A percentile compares a stretch with the other conserved stretches of the same genome.
These are phyloP conservation scores for Casuarina cunninghamiana DNA, from an alignment of 306 rosid genomes.

Conservation along the genomic window DNA sequence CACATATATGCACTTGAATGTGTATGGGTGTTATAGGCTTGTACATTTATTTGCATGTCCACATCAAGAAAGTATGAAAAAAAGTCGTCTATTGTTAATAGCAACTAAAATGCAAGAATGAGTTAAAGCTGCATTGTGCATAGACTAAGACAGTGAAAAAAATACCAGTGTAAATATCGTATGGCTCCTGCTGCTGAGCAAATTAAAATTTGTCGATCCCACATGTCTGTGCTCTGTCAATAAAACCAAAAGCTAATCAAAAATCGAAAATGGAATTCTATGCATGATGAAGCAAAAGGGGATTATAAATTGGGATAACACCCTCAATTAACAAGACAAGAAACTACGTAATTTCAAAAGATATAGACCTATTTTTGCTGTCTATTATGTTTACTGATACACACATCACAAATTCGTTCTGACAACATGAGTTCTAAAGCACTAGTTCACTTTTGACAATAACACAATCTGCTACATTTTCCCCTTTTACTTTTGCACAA, in stretches of 20 bases:
- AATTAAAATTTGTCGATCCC: constrained; percentile 94
- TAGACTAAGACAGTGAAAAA: constrained; percentile 29
- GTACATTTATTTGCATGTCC: neutral
- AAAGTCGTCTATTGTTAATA: constrained; percentile 18
- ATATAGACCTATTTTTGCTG: constrained; percentile 13
- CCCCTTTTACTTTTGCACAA: neutral
- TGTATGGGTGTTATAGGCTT: neutral
- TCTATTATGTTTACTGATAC: neutral
- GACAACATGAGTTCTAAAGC: neutral
- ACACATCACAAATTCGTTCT: neutral
- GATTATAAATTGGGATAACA: constrained; percentile 20
- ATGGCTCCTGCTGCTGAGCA: constrained; percentile 99
- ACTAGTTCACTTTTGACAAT: neutral
- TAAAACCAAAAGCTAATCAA: constrained; percentile 25
- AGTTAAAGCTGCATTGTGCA: constrained; percentile 27
- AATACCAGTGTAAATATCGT: constrained; percentile 92
- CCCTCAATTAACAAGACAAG: constrained; percentile 27
- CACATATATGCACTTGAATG: too few species aligned
- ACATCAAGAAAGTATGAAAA: neutral
- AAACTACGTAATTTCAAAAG: constrained; percentile 7
- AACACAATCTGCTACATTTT: neutral
- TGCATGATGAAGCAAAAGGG: constrained; percentile 17
- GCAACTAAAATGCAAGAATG: constrained; percentile 24
- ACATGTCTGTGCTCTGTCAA: constrained; percentile 95
- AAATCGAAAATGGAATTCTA: constrained; percentile 22